Base-by-base conservation (phyloP, 345 rosid genomes). In the Populus tremula region DNA sequence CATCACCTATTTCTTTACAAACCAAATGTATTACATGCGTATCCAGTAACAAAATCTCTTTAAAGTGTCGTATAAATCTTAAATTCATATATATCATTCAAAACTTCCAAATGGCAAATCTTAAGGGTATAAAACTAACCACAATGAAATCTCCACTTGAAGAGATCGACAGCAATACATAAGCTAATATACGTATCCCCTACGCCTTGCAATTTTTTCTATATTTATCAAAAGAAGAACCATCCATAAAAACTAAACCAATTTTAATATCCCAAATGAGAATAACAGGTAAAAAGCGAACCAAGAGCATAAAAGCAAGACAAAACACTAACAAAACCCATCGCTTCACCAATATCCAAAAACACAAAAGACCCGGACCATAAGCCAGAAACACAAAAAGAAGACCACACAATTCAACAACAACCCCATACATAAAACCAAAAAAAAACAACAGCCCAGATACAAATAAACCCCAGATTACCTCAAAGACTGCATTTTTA, bases 401-500 rank as follows among this genome's bases (percentile, higher is more conserved):
- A 10, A 71, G 27, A 8, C 54, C 7, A 20, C 68, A 35, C 10
- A 2, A 23, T 9, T 35, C 13, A 64, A 5, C 21, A 72, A 17
- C 10, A 72, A 23, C 27, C 21, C 14, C 41, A 50, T 7, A 29
- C 31, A 41, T 9, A 41, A 41, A 10, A 41, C 11, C 2, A 0
- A 41, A 41, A 73, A 70, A 20, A 47, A 70, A 23, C 20, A 41
- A 25, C 47, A 45, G 41, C 43, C 69, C 76, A 69, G 31, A 43
- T 36, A 18, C 41, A 8, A 71, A 43, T 33, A 36, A 47, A 27
- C 5, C 36, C 53, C n/a, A 50, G 47, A 47, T 53, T 47, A 25
- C 29, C 20, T 50, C n/a, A 16, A 62, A 76, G 63, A 50, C 17
- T 72, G 36, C 70, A 14, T 6, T 35, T 5, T 53, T 64, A 92